Conservation (phyloP, 1,284 basidiomycete genomes). For the Heterobasidion annosum region DNA sequence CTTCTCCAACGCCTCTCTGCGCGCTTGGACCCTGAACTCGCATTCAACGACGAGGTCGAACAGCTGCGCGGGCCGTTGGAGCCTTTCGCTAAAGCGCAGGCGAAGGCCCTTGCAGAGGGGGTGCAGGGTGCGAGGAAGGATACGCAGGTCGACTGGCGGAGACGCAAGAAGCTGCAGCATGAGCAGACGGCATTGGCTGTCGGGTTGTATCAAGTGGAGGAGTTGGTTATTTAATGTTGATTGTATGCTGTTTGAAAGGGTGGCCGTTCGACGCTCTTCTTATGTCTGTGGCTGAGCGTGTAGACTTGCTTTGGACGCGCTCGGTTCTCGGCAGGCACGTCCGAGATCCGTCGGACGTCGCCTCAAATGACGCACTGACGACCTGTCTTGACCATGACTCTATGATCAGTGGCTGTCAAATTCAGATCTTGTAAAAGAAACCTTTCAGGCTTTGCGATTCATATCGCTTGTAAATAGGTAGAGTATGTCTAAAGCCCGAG, state of each 20-base stretch:
- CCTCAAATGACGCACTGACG: too few species aligned
- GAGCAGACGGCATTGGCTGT: slow-evolving; percentile 45
- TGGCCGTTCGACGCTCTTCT: too few species aligned
- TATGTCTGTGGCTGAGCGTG: too few species aligned
- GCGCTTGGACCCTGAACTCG: slow-evolving; percentile 45
- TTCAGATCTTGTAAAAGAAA: too few species aligned
- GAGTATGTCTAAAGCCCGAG: neutral
- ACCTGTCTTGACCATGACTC: too few species aligned
- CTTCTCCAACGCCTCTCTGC: slow-evolving; percentile 38
- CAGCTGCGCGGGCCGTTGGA: slow-evolving; percentile 51
- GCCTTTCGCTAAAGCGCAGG: slow-evolving; percentile 46
- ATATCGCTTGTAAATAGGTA: neutral
- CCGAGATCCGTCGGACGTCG: too few species aligned
- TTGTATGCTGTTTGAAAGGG: neutral
- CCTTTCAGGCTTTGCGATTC: too few species aligned
- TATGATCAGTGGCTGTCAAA: too few species aligned
- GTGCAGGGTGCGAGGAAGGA: slow-evolving; percentile 19
- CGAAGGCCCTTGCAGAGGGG: slow-evolving; percentile 32
- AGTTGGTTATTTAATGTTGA: slow-evolving; percentile 31
- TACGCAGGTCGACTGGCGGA: slow-evolving; percentile 45
- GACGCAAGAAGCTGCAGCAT: slow-evolving; percentile 40
- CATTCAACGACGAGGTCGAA: slow-evolving; percentile 37
- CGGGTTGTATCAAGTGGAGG: slow-evolving; percentile 63
- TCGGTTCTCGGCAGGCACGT: too few species aligned
- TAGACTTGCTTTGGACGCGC: too few species aligned